Evolutionary conservation across 495 filamentous ascomycete species (phyloP), one percentile per base, ranked within the genome.

Genomic region (Tuber borchii): DNA sequence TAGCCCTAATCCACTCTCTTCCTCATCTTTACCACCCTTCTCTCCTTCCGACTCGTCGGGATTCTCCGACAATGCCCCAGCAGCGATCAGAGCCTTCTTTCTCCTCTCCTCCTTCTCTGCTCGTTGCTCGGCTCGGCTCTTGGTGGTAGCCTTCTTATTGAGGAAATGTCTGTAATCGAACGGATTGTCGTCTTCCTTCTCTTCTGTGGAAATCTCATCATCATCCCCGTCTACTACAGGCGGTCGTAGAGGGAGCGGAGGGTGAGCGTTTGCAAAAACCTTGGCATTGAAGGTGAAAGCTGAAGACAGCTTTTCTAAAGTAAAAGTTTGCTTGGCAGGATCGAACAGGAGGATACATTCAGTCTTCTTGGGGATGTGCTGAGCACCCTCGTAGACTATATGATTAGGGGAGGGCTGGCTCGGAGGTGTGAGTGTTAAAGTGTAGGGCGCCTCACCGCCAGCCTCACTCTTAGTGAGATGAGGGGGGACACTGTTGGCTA

Each of bases 151-250:
- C 43, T 82, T 82, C 39, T 82, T 82, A 46, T 83, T 83, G 71
- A 83, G 71, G 61, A 83, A 83, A 48, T 83, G 74, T 42, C 81
- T 76, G 72, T 74, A 83, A 69, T 83, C 81, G 45, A 78, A 83
- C 42, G 79, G 79, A 69, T 81, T 81, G 22, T 79, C 78, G n/a
- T 79, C 78, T 39, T 81, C 79, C n/a, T 77, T 81, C 65, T 81
- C 78, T 26, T 72, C 79, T 19, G 56, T 56, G 22, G 70, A 74
- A 14, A 73, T 81, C 34, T 83, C 81, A 26, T 76, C 76, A 19
- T 83, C 81, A 39, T 80, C 81, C 40, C 71, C 79, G 45, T 78
- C 79, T 9, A 69, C 72, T 37, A 77, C 77, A 26, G 75, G 79
- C 4, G 78, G 78, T 3, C 78, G 79, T 7, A 78, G 74, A 20